These are phyloP conservation scores for Cladosporium sp. DNA, from an alignment of 2,329 filamentous ascomycete genomes.

Conservation along the genomic window DNA sequence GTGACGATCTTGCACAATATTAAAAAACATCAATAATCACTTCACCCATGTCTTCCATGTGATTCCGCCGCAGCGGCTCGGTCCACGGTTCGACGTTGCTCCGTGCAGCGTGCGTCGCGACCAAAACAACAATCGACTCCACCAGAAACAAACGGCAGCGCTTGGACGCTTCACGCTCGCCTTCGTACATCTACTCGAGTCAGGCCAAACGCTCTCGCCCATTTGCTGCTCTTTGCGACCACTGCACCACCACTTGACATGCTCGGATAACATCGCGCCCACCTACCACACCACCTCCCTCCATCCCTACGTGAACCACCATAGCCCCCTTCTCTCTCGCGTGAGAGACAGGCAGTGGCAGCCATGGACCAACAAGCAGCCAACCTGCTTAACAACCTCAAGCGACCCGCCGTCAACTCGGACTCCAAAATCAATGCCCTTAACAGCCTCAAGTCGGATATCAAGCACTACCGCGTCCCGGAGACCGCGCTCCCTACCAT, in stretches of 20 bases:
- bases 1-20: neutral
- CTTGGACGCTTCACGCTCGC: neutral
- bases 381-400: slow-evolving; percentile 50
- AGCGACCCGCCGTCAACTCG: slow-evolving; percentile 60
- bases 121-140: slow-evolving; percentile 6
- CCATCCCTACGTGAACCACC: neutral
- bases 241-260: neutral
- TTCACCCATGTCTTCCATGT: no score
- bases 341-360: slow-evolving; percentile 4
- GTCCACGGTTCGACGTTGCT: slow-evolving; percentile 4
- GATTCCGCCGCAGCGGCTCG: slow-evolving; percentile 5
- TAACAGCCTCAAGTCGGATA: slow-evolving; percentile 73
- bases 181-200: neutral
- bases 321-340: slow-evolving; percentile 5
- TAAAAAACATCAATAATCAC: neutral
- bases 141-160: neutral
- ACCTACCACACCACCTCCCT: neutral
- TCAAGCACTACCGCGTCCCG: slow-evolving; percentile 88
- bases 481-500: slow-evolving; percentile 65
- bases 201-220: neutral
- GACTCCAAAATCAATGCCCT: slow-evolving; percentile 68
- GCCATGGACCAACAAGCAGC: slow-evolving; percentile 55
- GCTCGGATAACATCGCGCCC: slow-evolving; percentile 5
- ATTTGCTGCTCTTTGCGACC: neutral
- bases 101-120: slow-evolving; percentile 7